phyloP scores from a whole-genome alignment of 306 rosid species.

The Cucumis cinereus region DNA sequence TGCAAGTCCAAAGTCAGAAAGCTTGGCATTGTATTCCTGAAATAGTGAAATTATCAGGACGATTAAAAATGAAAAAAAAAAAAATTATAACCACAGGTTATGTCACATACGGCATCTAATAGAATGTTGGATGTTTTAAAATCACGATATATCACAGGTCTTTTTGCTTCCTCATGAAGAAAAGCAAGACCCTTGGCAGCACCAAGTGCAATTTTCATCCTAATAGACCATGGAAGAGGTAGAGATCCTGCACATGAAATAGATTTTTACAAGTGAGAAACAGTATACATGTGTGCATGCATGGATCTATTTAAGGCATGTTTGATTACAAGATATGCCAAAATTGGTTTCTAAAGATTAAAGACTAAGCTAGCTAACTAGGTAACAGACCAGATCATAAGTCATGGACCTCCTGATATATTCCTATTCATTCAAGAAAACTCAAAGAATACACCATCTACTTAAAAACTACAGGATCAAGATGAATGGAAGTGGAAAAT shows the following conservation, averaged over 20 bases:
- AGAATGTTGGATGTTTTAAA: conserved; percentile 92
- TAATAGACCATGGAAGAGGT: conserved; percentile 97
- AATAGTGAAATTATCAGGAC: conserved; percentile 22
- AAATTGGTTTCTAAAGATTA: neutral
- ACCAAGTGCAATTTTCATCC: conserved; percentile 95
- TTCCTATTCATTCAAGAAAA: neutral
- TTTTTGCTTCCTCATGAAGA: conserved; percentile 94
- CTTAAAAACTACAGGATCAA: neutral
- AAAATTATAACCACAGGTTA: neutral
- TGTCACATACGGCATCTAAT: conserved; percentile 80
- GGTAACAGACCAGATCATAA: neutral
- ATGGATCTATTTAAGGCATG: neutral
- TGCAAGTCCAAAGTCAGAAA: conserved; percentile 96
- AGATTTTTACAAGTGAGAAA: conserved; percentile 1
- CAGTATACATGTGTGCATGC: neutral
- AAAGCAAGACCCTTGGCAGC: conserved; percentile 96
- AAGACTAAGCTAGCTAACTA: neutral
- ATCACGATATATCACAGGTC: conserved; percentile 91
- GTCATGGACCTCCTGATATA: neutral
- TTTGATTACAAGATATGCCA: neutral
- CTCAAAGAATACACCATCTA: neutral
- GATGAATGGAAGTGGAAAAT: neutral
- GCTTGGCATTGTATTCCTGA: conserved; percentile 95
- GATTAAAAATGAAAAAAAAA: conserved; percentile 2
- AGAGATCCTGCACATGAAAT: conserved; percentile 53